These are phyloP conservation scores for Rubroboletus pulcherrimus DNA, from an alignment of 768 basidiomycete genomes.

Conservation along the genomic window DNA sequence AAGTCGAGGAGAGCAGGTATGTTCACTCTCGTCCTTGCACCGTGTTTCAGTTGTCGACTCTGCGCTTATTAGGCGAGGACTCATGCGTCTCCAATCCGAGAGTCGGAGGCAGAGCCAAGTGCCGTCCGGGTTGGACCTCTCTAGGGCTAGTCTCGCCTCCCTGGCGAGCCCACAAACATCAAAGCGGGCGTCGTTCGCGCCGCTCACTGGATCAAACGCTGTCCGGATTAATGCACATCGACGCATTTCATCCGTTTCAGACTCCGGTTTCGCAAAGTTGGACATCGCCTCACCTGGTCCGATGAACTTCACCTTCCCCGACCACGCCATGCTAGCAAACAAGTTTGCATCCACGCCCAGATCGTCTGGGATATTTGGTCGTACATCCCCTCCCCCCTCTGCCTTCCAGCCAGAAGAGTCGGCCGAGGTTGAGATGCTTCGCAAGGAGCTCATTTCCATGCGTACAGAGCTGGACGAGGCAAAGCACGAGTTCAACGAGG, in stretches of 20 bases:
- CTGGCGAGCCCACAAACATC: conserved; percentile 46
- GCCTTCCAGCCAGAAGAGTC: conserved; percentile 31
- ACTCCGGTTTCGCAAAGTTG: conserved; percentile 41
- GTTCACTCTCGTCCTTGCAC: conserved; percentile 13
- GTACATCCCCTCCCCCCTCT: conserved; percentile 42
- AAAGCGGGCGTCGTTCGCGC: conserved; percentile 74
- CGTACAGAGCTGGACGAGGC: conserved; percentile 60
- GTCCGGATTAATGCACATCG: conserved; percentile 52
- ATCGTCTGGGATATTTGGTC: conserved; percentile 53
- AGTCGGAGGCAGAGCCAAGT: conserved; percentile 58
- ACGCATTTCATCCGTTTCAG: conserved; percentile 73
- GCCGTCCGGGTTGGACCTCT: conserved; percentile 50
- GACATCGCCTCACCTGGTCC: conserved; percentile 36
- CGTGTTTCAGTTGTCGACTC: conserved; percentile 4
- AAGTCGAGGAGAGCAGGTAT: conserved; percentile 85
- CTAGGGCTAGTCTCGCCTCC: conserved; percentile 42
- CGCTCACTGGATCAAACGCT: conserved; percentile 55
- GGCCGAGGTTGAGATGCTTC: conserved; percentile 53
- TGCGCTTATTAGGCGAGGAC: conserved; percentile 59
- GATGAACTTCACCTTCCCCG: conserved; percentile 34
- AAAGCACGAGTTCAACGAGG: conserved; percentile 67
- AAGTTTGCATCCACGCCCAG: conserved; percentile 28
- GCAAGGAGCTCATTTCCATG: conserved; percentile 53
- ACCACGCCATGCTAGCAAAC: conserved; percentile 20
- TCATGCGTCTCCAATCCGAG: conserved; percentile 85